Base-by-base conservation (phyloP, 108 stramenopile species). In the Fistulifera solaris region DNA sequence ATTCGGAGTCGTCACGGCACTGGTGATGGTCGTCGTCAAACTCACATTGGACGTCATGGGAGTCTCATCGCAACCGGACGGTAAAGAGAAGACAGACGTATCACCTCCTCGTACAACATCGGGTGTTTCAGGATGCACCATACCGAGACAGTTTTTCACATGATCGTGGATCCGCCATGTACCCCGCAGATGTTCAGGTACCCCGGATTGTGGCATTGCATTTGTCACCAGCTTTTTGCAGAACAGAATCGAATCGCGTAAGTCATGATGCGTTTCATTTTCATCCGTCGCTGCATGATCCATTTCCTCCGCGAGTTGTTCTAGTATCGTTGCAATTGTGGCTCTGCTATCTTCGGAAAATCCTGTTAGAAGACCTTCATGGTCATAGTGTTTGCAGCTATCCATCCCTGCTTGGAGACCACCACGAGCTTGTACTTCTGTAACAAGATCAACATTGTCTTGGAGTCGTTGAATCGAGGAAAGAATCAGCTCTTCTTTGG, bases 1-100 rank as follows among this genome's bases (percentile, higher is more conserved):
- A 35, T 35, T 27, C 50, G 27, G n/a, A 51, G 23, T n/a, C 27
- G 50, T 27, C n/a, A 19, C 26, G 11, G 25, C 25, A 27, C 68
- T 65, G 41, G 72, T 73, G 12, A 73, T 66, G 1, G 69, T 70
- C n/a, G 68, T 70, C 14, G 72, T 46, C 49, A 70, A 19, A 52
- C 69, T 70, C 40, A 73, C 65, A 48, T 78, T 78, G 1, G 72
- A 73, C 21, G 72, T 78, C 42, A 74, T 70, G 11, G 77, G 77
- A 21, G 77, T 78, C 16, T 61, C 58, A 14, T 56, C 72, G 17
- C 67, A 68, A 16, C 70, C 70, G 3, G 70, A 68, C 1, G 77
- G 77, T 13, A 78, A 59, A 17, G 77, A 70, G 58, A 78, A 78
- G 17, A 78, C 41, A 5, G 77, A 78, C 13, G 72, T 73, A 21